These are phyloP conservation scores for Gnomoniopsis smithogilvyi DNA, from an alignment of 2,329 filamentous ascomycete species.

Conservation along the genomic window DNA sequence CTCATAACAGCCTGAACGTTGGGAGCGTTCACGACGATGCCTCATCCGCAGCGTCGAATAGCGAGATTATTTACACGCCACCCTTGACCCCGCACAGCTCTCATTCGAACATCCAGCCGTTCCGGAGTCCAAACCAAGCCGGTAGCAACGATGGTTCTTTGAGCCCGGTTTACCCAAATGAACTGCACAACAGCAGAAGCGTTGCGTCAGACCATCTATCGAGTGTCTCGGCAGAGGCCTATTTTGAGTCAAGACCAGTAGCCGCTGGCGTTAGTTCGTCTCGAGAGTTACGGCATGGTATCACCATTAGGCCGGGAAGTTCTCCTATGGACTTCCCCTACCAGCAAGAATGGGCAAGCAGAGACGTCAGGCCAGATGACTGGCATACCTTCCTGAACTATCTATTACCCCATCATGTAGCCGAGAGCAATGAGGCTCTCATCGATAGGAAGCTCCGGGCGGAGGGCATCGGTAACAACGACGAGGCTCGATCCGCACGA, in stretches of 20 bases:
- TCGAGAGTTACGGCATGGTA: constrained; percentile 27
- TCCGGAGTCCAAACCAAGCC: background rate
- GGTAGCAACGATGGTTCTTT: constrained; percentile 8
- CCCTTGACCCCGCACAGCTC: constrained; percentile 43
- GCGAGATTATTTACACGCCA: constrained; percentile 49
- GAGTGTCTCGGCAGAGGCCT: constrained; percentile 35
- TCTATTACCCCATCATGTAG: constrained; percentile 47
- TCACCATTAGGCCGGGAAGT: constrained; percentile 33
- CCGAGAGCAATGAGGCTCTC: constrained; percentile 41
- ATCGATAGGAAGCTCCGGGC: constrained; percentile 46
- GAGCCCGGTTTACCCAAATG: constrained; percentile 2
- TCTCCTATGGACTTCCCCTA: constrained; percentile 43
- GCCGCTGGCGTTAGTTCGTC: background rate
- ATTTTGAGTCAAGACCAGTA: constrained; percentile 44
- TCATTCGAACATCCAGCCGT: constrained; percentile 7
- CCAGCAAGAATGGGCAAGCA: constrained; percentile 32
- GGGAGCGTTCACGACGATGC: constrained; percentile 28
- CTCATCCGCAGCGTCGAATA: constrained; percentile 38
- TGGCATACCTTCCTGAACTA: constrained; percentile 60
- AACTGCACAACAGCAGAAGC: constrained; percentile 23
- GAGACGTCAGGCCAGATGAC: constrained; percentile 49
- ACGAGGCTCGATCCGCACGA: constrained; percentile 19
- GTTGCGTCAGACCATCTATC: constrained; percentile 25
- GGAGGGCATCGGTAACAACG: constrained; percentile 32
- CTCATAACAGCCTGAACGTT: constrained; percentile 29